Conservation (phyloP, 2,329 filamentous ascomycete genomes). For the Paraconiothyrium sp. region DNA sequence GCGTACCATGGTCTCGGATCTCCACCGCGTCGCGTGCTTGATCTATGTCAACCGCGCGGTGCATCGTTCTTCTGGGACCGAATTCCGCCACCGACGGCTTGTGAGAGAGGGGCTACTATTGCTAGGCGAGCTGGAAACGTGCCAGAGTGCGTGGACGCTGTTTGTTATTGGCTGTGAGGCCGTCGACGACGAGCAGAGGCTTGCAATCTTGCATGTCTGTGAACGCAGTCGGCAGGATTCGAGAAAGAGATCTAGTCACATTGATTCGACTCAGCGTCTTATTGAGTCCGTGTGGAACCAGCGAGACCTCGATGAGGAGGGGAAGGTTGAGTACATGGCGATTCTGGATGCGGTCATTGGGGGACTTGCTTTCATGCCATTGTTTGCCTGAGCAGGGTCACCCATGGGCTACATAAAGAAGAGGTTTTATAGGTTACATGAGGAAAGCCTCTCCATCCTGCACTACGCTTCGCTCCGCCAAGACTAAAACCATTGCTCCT, state of each 20-base stretch:
- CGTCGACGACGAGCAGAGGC: conserved; percentile 22
- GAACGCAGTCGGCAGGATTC: conserved; percentile 22
- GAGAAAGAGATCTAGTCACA: conserved; percentile 24
- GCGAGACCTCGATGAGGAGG: conserved; percentile 23
- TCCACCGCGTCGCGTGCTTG: conserved; percentile 24
- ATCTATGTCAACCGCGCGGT: conserved; percentile 25
- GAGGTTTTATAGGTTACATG: background rate
- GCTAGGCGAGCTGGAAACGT: conserved; percentile 22
- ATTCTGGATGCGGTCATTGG: conserved; percentile 25
- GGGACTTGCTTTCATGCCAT: conserved; percentile 24
- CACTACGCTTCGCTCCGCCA: background rate
- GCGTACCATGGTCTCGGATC: conserved; percentile 22
- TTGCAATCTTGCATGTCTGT: conserved; percentile 24
- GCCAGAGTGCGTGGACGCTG: conserved; percentile 25
- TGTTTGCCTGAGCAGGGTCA: conserved; percentile 21
- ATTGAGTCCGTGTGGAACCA: conserved; percentile 26
- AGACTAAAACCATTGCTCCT: conserved; percentile 20
- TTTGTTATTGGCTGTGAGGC: conserved; percentile 25
- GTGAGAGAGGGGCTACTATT: conserved; percentile 26
- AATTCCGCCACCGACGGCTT: conserved; percentile 24
- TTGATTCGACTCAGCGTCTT: conserved; percentile 23
- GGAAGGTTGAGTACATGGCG: conserved; percentile 22
- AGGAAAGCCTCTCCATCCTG: background rate
- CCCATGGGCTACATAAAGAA: background rate
- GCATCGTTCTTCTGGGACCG: conserved; percentile 21